These are phyloP conservation scores for Lactifluus pinguis DNA, from an alignment of 768 basidiomycete genomes.

Conservation along the genomic window DNA sequence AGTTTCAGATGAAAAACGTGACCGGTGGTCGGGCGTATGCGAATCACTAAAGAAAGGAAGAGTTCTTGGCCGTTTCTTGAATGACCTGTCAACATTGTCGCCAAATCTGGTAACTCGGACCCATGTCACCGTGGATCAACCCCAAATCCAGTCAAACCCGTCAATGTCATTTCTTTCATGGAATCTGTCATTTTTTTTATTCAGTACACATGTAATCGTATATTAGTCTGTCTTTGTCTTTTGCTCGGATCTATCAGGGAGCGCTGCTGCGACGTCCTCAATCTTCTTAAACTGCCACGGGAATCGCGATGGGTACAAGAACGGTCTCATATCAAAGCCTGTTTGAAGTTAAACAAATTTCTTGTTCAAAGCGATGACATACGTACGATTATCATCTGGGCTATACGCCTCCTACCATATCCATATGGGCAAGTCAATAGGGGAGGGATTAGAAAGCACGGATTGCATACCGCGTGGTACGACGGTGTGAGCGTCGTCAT, in stretches of 20 bases:
- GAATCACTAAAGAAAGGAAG: too few relatives aligned
- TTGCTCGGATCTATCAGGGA: constrained; percentile 58
- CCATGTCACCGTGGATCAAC: too few relatives aligned
- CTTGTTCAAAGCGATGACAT: constrained; percentile 23
- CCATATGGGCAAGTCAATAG: neutral
- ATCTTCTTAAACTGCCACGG: constrained; percentile 97
- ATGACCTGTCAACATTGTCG: too few relatives aligned
- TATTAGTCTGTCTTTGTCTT: constrained; percentile 15
- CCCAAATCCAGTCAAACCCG: too few relatives aligned
- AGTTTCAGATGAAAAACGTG: too few relatives aligned
- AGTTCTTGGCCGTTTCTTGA: too few relatives aligned
- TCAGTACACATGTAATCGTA: too few relatives aligned
- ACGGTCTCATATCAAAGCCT: constrained; percentile 95
- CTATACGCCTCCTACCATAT: constrained; percentile 78
- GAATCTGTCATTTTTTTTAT: neutral
- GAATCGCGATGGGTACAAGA: constrained; percentile 91
- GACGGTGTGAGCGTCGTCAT: constrained; percentile 95
- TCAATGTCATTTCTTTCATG: too few relatives aligned
- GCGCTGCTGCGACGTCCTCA: constrained; percentile 66
- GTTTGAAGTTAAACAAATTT: neutral
- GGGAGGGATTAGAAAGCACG: neutral
- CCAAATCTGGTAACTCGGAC: too few relatives aligned
- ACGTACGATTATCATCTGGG: constrained; percentile 95
- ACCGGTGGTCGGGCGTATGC: too few relatives aligned
- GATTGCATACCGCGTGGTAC: constrained; percentile 74